These are phyloP conservation scores for Leccinum truebloodii DNA, from an alignment of 768 basidiomycete species.

Conservation along the genomic window DNA sequence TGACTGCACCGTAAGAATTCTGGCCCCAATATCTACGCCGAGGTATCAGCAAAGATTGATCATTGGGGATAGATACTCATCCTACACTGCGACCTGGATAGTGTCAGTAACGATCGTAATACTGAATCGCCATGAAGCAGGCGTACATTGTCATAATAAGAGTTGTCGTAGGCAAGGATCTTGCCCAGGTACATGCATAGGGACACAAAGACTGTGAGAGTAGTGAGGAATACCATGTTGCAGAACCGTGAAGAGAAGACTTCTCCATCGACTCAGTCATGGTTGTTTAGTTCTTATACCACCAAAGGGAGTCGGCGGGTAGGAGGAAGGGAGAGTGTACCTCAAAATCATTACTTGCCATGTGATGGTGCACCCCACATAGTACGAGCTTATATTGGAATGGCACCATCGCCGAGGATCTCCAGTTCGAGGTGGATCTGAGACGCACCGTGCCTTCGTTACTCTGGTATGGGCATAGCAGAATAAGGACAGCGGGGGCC, in stretches of 20 bases:
- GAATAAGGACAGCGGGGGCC: constrained; percentile 1
- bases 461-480: constrained; percentile 13
- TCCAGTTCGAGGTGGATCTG: constrained; percentile 6
- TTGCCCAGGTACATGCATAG: constrained; percentile 13
- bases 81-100: constrained; percentile 57
- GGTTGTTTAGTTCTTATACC: constrained; percentile 21
- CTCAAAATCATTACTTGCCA: constrained; percentile 5
- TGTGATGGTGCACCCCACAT: constrained; percentile 12
- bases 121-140: not conserved
- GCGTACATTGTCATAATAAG: constrained; percentile 63
- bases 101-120: constrained; percentile 6
- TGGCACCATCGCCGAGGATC: constrained; percentile 7
- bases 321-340: not conserved
- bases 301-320: not conserved
- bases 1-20: constrained; percentile 67
- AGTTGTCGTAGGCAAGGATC: constrained; percentile 52
- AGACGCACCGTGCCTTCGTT: constrained; percentile 1
- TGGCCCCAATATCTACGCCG: constrained; percentile 68
- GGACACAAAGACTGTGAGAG: constrained; percentile 4
- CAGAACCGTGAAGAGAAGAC: constrained; percentile 1
- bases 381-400: constrained; percentile 17
- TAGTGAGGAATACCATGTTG: constrained; percentile 14
- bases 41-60: not conserved
- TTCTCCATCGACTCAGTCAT: constrained; percentile 1
- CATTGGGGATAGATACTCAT: not conserved